A percentile compares a stretch with the other conserved stretches of the same genome.
Conservation (phyloP, 805 yeast genomes). For the Wickerhamomyces chambardii region DNA sequence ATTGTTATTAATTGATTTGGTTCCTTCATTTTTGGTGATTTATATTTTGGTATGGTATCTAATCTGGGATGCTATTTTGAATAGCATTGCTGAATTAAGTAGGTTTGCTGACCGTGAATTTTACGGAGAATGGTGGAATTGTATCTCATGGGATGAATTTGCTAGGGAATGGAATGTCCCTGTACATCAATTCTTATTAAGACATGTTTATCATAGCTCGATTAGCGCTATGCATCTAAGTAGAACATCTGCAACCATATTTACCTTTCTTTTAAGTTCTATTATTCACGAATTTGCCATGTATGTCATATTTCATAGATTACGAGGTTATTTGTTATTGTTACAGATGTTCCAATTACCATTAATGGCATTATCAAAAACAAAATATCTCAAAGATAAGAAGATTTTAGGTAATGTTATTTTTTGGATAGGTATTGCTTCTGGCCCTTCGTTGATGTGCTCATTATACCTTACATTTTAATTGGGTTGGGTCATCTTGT, state of each 20-base stretch:
- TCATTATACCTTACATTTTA: conserved; percentile 74
- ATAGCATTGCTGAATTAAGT: conserved; percentile 84
- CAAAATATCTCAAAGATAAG: conserved; percentile 44
- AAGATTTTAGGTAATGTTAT: conserved; percentile 66
- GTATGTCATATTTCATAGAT: conserved; percentile 74
- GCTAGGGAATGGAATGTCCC: conserved; percentile 94
- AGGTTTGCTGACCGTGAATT: conserved; percentile 85
- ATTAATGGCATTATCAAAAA: conserved; percentile 52
- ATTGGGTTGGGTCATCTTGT: too few species aligned
- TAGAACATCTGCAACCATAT: conserved; percentile 59
- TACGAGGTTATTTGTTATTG: conserved; percentile 71
- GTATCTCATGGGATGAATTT: conserved; percentile 87
- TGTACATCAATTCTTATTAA: conserved; percentile 77
- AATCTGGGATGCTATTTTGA: conserved; percentile 93
- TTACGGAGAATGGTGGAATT: conserved; percentile 98
- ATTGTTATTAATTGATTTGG: conserved; percentile 55
- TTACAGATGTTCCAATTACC: conserved; percentile 90
- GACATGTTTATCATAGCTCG: conserved; percentile 92
- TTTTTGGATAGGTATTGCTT: conserved; percentile 88
- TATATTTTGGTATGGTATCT: conserved; percentile 76
- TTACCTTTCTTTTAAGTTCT: conserved; percentile 75
- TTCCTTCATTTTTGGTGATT: conserved; percentile 71
- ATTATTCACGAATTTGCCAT: conserved; percentile 86
- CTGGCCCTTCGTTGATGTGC: conserved; percentile 86
- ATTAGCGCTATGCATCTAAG: conserved; percentile 66